Evolutionary conservation across 2,329 filamentous ascomycete species (phyloP).

Genomic region (Penicillium italicum): DNA sequence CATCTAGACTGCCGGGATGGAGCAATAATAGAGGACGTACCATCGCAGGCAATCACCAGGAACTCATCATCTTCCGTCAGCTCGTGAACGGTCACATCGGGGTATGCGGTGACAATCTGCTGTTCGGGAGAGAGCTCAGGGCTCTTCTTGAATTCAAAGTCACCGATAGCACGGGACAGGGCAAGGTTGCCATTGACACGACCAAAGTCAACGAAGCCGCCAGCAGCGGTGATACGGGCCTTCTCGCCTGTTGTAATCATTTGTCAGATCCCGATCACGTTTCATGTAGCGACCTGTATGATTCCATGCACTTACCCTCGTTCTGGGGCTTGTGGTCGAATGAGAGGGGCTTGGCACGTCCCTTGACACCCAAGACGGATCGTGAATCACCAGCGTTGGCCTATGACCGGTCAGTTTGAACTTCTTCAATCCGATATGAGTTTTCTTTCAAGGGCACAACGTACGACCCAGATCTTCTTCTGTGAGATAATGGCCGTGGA

Average conservation of each 20-base stretch:
- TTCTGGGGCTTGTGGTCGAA: slow-evolving; percentile 99
- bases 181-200: slow-evolving; percentile 98
- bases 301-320: slow-evolving; percentile 61
- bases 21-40: slow-evolving; percentile 50
- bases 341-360: slow-evolving; percentile 94
- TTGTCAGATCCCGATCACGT: slow-evolving; percentile 9
- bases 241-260: slow-evolving; percentile 69
- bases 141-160: slow-evolving; percentile 99
- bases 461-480: slow-evolving; percentile 91
- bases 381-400: slow-evolving; percentile 96
- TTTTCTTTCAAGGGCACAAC: slow-evolving; percentile 42
- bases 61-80: slow-evolving; percentile 94
- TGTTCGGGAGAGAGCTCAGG: slow-evolving; percentile 95
- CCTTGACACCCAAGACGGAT: slow-evolving; percentile 92
- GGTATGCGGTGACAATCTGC: slow-evolving; percentile 96
- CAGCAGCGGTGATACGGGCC: slow-evolving; percentile 89
- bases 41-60: slow-evolving; percentile 85
- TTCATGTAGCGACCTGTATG: not conserved
- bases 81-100: slow-evolving; percentile 89
- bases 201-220: slow-evolving; percentile 97
- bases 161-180: slow-evolving; percentile 92
- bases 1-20: slow-evolving; percentile 2
- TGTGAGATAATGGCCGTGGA: slow-evolving; percentile 84
- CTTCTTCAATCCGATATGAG: slow-evolving; percentile 5
- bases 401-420: slow-evolving; percentile 49